Percentiles rank a stretch among this genome's conserved stretches.
These are phyloP conservation scores for Solanum hybrid DNA, from an alignment of 305 asterid genomes.

Conservation along the genomic window DNA sequence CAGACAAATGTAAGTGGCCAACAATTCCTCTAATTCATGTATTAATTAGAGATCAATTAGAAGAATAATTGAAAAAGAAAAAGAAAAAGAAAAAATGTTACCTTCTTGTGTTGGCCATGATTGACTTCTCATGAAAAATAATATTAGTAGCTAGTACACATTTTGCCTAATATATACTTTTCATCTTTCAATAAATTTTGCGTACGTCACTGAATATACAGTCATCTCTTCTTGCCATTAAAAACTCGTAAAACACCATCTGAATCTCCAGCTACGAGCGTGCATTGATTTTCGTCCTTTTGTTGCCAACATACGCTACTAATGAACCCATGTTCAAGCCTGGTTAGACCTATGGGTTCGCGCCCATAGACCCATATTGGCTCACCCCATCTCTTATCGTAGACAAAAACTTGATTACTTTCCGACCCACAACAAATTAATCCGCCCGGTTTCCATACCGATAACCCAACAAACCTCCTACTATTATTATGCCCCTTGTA, in stretches of 20 bases:
- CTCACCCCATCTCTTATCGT: conserved; percentile 73
- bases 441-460: conserved; percentile 69
- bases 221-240: conserved; percentile 24
- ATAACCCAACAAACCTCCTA: conserved; percentile 70
- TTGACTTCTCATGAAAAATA: not conserved
- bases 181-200: not conserved
- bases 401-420: conserved; percentile 55
- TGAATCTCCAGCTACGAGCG: conserved; percentile 73
- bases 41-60: not conserved
- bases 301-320: conserved; percentile 85
- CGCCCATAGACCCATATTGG: conserved; percentile 67
- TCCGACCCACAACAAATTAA: conserved; percentile 81
- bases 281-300: conserved; percentile 51
- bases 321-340: conserved; percentile 27
- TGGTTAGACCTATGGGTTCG: conserved; percentile 10
- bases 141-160: not conserved
- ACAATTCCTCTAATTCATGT: not conserved
- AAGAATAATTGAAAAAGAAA: not conserved
- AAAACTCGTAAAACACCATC: conserved; percentile 67
- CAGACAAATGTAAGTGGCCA: not conserved
- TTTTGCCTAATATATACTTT: not conserved
- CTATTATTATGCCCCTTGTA: conserved; percentile 64
- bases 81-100: not conserved
- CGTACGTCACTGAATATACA: not conserved
- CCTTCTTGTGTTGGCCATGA: not conserved